Base-by-base conservation (phyloP, 83 land plant species). In the Diphasiastrum complanatum region DNA sequence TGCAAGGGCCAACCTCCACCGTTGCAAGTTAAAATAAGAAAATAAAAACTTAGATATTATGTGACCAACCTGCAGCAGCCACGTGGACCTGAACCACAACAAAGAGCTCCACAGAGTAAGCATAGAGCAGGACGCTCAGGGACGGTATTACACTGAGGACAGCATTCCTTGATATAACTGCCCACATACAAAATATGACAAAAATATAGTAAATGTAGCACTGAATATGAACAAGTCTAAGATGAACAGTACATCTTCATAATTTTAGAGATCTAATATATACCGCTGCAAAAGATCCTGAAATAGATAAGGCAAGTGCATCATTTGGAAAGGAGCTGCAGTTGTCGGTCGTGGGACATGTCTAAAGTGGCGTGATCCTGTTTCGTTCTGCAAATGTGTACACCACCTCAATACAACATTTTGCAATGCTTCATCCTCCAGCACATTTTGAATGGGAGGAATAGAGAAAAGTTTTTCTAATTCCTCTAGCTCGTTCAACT, bases 231-330 rank as follows among this genome's bases (percentile, higher is more conserved):
- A n/a, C n/a, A n/a, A n/a, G n/a, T n/a, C n/a, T n/a, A n/a, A n/a
- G n/a, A n/a, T n/a, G n/a, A n/a, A n/a, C n/a, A n/a, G n/a, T n/a
- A n/a, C n/a, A n/a, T n/a, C n/a, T n/a, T n/a, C n/a, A n/a, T n/a
- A n/a, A n/a, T n/a, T n/a, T n/a, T n/a, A n/a, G 38, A 65, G 33
- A 65, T 50, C 18, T 23, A 14, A n/a, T 37, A 67, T 71, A 51
- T 38, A 92, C 99, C 89, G 77, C 64, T 93, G 86, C 52, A 93
- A 18, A 2, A 89, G 80, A 66, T 86, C 89, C 51, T 93, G 92
- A 61, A 91, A 93, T 31, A 89, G 57, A 46, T 70, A 74, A 38
- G 99, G 99, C 19, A 93, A 51, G 28, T 52, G 83, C 83, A 93
- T 80, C 72, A 93, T 49, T 60, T 65, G 68, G 60, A 93, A 89